phyloP scores from a whole-genome alignment of 495 filamentous ascomycete genomes.

The Friedmanniomyces simplex region DNA sequence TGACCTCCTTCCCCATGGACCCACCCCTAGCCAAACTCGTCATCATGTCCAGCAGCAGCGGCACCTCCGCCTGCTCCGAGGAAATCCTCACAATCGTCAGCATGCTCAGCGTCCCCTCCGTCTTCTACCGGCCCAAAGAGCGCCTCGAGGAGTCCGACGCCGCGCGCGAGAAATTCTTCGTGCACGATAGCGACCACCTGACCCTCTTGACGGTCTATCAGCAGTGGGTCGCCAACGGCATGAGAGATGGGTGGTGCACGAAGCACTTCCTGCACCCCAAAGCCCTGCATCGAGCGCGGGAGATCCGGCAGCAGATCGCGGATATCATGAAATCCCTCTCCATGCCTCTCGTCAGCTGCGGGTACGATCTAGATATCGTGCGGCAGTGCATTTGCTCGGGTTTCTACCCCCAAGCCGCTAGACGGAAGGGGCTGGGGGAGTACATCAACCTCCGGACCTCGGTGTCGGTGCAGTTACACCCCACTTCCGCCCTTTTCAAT shows the following conservation, averaged over 20 bases:
- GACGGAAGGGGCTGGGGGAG: conserved; percentile 91
- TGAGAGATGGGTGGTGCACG: conserved; percentile 82
- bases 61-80: conserved; percentile 89
- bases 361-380: conserved; percentile 93
- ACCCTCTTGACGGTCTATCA: conserved; percentile 93
- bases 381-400: conserved; percentile 95
- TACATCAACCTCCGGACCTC: conserved; percentile 93
- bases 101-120: conserved; percentile 92
- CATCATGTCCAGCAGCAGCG: conserved; percentile 62
- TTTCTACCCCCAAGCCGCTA: conserved; percentile 97
- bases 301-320: conserved; percentile 83
- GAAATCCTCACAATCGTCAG: conserved; percentile 98
- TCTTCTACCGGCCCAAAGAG: conserved; percentile 97
- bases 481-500: conserved; percentile 85
- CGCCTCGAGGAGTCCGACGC: conserved; percentile 94
- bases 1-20: conserved; percentile 98
- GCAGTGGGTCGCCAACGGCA: conserved; percentile 88
- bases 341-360: conserved; percentile 78
- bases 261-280: conserved; percentile 91
- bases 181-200: conserved; percentile 92
- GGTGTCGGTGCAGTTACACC: conserved; percentile 87
- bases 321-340: conserved; percentile 95
- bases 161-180: conserved; percentile 97
- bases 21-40: conserved; percentile 87
- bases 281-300: conserved; percentile 77